Percentiles rank a stretch among this genome's conserved stretches.
Evolutionary conservation across 2,329 filamentous ascomycete species (phyloP).

Genomic region (Nectriaceae sp.): DNA sequence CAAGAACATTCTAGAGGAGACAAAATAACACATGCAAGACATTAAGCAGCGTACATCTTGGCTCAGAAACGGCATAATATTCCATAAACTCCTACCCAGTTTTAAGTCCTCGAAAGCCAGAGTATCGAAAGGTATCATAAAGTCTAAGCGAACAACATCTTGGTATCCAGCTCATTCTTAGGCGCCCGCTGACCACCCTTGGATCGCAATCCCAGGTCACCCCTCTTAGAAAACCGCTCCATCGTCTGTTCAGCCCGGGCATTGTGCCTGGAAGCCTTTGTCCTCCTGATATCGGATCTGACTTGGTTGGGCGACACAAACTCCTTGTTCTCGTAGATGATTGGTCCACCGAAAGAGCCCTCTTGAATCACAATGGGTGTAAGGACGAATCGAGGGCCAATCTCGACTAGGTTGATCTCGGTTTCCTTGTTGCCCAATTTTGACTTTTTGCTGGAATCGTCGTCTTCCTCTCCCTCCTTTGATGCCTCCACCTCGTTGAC

Average conservation of each 20-base stretch:
- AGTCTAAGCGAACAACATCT: slow-evolving; percentile 69
- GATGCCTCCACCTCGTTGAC: slow-evolving; percentile 79
- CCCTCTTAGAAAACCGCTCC: slow-evolving; percentile 73
- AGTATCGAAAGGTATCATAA: slow-evolving; percentile 28
- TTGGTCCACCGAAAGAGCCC: slow-evolving; percentile 90
- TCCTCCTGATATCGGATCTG: slow-evolving; percentile 74
- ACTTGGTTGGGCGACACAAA: slow-evolving; percentile 97
- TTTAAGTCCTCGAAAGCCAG: slow-evolving; percentile 28
- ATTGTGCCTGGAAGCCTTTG: slow-evolving; percentile 78
- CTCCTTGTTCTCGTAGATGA: slow-evolving; percentile 98
- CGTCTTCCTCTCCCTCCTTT: slow-evolving; percentile 44
- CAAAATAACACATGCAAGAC: neutral
- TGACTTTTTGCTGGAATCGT: slow-evolving; percentile 41
- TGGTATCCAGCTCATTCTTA: slow-evolving; percentile 73
- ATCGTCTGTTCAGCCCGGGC: slow-evolving; percentile 72
- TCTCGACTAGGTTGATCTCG: slow-evolving; percentile 84
- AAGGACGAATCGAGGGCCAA: slow-evolving; percentile 88
- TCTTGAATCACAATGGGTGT: slow-evolving; percentile 96
- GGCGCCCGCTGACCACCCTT: slow-evolving; percentile 63
- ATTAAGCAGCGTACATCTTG: neutral
- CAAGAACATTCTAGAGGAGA: neutral
- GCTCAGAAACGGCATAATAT: slow-evolving; percentile 8
- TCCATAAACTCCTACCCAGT: slow-evolving; percentile 29
- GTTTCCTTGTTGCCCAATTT: slow-evolving; percentile 56
- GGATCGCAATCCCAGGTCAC: slow-evolving; percentile 73